Percentiles rank a stretch among this genome's conserved stretches.
phyloP scores from a whole-genome alignment of 805 yeast species.

The Starmerella geochares region DNA sequence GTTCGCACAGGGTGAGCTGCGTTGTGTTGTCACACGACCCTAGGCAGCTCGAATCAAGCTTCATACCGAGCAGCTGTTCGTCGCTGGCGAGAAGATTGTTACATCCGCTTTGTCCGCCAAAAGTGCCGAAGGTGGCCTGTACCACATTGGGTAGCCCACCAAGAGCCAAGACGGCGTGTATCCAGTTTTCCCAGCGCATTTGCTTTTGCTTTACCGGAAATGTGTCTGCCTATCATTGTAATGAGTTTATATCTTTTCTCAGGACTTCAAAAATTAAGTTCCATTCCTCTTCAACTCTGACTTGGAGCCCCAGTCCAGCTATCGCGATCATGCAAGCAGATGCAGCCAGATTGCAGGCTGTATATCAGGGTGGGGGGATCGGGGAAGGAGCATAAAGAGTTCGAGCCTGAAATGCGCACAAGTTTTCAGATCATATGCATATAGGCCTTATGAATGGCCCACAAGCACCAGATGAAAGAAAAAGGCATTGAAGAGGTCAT shows the following conservation, averaged over 20 bases:
- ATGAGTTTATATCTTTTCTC: neutral
- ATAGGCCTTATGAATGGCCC: no score
- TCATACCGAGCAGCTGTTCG: slow-evolving; percentile 5
- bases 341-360: slow-evolving; percentile 8
- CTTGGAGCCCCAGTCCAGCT: neutral
- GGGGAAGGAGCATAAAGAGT: no score
- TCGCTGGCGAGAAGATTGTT: slow-evolving; percentile 2
- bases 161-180: neutral
- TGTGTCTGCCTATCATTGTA: no score
- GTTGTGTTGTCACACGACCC: slow-evolving; percentile 12
- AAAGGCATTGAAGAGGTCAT: no score
- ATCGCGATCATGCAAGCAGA: neutral
- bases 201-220: no score
- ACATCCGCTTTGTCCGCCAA: slow-evolving; percentile 2
- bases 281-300: neutral
- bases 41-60: slow-evolving; percentile 16
- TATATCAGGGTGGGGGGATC: no score
- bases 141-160: neutral
- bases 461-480: no score
- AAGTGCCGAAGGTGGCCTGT: slow-evolving; percentile 3
- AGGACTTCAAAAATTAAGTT: neutral
- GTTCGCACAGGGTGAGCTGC: slow-evolving; percentile 15
- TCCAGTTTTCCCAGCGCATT: neutral
- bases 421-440: no score
- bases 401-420: no score